phyloP scores from a whole-genome alignment of 805 yeast species.

The Deakozyma indianensis region DNA sequence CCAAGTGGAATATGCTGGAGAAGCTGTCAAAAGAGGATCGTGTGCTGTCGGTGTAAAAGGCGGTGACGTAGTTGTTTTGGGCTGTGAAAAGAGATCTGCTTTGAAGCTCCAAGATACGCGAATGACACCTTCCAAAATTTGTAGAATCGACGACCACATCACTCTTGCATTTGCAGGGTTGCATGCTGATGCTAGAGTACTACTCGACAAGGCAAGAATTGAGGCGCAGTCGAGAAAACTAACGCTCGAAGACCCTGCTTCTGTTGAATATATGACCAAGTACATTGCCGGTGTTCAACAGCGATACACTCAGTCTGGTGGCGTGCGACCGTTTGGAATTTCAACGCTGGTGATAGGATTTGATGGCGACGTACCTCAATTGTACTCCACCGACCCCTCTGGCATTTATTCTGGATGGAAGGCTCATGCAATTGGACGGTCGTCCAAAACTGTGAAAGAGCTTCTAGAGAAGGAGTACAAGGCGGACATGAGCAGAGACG shows the following conservation, averaged over 20 bases:
- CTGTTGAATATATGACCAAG: constrained; percentile 81
- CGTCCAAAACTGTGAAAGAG: constrained; percentile 89
- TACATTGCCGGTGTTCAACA: constrained; percentile 98
- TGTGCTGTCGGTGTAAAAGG: constrained; percentile 98
- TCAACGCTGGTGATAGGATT: constrained; percentile 93
- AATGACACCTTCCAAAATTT: constrained; percentile 88
- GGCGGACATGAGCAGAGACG: constrained; percentile 46
- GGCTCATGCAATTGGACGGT: constrained; percentile 93
- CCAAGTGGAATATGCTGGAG: constrained; percentile 96
- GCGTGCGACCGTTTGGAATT: constrained; percentile 96
- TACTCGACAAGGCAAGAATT: constrained; percentile 88
- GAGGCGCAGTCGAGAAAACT: constrained; percentile 93
- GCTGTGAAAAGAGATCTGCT: constrained; percentile 94
- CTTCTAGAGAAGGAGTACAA: constrained; percentile 79
- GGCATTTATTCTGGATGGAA: constrained; percentile 97
- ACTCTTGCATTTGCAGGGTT: constrained; percentile 92
- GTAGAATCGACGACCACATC: constrained; percentile 79
- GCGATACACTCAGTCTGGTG: constrained; percentile 93
- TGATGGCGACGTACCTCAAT: constrained; percentile 70
- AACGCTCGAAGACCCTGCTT: constrained; percentile 88
- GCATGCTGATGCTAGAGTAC: constrained; percentile 94
- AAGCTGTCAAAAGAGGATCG: constrained; percentile 96
- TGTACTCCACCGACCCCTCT: constrained; percentile 93
- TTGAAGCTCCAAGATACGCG: constrained; percentile 92
- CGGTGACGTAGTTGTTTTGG: constrained; percentile 72